A percentile compares a stretch with the other conserved stretches of the same genome.
Conservation (phyloP, 352 stramenopile genomes). For the Phytopythium ostracodes region DNA sequence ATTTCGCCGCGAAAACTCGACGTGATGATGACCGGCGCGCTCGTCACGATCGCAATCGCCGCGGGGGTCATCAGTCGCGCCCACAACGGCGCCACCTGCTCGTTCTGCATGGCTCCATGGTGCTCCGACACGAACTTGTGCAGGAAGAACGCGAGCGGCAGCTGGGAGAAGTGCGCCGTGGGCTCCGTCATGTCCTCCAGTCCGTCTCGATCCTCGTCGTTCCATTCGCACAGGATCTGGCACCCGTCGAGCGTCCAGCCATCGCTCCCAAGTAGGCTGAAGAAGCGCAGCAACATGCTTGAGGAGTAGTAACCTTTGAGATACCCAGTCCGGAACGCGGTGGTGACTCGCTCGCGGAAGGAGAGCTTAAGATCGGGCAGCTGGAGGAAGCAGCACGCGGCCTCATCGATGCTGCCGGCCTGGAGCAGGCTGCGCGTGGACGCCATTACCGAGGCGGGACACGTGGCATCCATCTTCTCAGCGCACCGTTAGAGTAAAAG, state of each 20-base stretch:
- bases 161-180: neutral
- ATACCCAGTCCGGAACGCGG: neutral
- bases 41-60: constrained; percentile 28
- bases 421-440: neutral
- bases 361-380: neutral
- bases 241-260: constrained; percentile 5
- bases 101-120: neutral
- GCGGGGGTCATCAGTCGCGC: constrained; percentile 20
- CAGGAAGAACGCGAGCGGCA: neutral
- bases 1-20: constrained; percentile 16
- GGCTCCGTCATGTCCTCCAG: neutral
- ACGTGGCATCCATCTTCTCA: neutral
- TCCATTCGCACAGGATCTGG: neutral
- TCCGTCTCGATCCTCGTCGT: neutral
- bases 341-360: neutral
- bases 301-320: constrained; percentile 4
- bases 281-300: neutral
- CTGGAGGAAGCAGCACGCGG: constrained; percentile 5
- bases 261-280: neutral
- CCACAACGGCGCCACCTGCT: constrained; percentile 4
- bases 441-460: neutral
- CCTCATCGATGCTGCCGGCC: neutral
- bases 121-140: neutral
- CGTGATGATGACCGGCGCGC: constrained; percentile 20
- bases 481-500: neutral